phyloP scores from a whole-genome alignment of 2,329 filamentous ascomycete species.

The Monosporascus sp. region DNA sequence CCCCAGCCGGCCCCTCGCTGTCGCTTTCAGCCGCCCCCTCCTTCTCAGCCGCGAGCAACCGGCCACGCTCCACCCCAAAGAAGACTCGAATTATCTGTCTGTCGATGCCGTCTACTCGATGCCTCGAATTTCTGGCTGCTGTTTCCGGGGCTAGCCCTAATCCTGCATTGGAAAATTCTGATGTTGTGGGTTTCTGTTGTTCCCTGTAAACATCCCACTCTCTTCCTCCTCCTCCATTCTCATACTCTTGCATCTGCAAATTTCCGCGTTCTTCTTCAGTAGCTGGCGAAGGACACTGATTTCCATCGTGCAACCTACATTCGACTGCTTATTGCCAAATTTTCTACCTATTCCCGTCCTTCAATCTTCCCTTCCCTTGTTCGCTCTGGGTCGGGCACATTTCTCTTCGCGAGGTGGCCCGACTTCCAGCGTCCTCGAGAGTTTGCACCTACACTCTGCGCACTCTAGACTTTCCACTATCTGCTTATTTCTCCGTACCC shows the following conservation, averaged over 20 bases:
- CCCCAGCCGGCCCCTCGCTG: no score
- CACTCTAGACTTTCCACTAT: not conserved
- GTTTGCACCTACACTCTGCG: not conserved
- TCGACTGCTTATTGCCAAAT: no score
- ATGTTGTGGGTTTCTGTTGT: not conserved
- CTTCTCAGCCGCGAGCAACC: no score
- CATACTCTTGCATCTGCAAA: not conserved
- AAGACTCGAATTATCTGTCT: no score
- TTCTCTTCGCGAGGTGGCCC: not conserved
- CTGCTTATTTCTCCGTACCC: not conserved
- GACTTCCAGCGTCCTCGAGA: not conserved
- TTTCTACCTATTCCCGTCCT: no score
- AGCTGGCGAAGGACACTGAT: not conserved
- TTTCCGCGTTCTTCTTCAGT: constrained; percentile 1
- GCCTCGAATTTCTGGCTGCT: no score
- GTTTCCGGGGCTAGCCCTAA: no score
- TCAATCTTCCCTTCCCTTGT: not conserved
- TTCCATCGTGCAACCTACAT: not conserved
- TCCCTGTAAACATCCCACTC: not conserved
- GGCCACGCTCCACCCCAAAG: no score
- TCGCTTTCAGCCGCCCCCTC: no score
- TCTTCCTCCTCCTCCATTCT: not conserved
- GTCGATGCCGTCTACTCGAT: no score
- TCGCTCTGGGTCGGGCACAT: not conserved
- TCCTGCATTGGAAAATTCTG: no score